A percentile compares a stretch with the other conserved stretches of the same genome.
These are phyloP conservation scores for Cymodocea nodosa DNA, from an alignment of 116 monocot species.

Conservation along the genomic window DNA sequence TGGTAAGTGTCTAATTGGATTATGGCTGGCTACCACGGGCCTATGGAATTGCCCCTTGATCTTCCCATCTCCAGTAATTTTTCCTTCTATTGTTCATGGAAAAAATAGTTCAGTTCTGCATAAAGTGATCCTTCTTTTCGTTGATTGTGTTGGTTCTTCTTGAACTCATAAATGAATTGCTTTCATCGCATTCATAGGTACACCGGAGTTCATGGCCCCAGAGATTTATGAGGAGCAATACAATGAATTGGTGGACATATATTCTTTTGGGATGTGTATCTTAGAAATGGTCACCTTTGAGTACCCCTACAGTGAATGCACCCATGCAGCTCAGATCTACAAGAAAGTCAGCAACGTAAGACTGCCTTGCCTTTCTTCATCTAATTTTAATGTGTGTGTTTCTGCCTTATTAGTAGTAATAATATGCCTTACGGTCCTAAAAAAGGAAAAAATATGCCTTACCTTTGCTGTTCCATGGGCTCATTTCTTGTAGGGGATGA, in stretches of 20 bases:
- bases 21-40: background rate
- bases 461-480: slow-evolving; percentile 52
- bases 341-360: slow-evolving; percentile 61
- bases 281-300: slow-evolving; percentile 83
- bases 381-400: background rate
- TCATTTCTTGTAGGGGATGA: slow-evolving; percentile 39
- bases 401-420: slow-evolving; percentile 6
- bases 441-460: slow-evolving; percentile 41
- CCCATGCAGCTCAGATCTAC: slow-evolving; percentile 59
- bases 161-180: background rate
- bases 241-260: slow-evolving; percentile 79
- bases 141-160: background rate
- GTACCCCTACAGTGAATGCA: slow-evolving; percentile 81
- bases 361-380: background rate
- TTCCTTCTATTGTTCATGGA: background rate
- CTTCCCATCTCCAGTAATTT: too few species aligned
- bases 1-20: slow-evolving; percentile 13
- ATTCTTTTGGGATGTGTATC: slow-evolving; percentile 95
- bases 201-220: slow-evolving; percentile 87
- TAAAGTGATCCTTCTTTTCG: background rate
- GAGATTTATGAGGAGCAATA: slow-evolving; percentile 79
- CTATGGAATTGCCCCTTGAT: too few species aligned
- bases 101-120: background rate
- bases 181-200: slow-evolving; percentile 25
- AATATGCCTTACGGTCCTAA: slow-evolving; percentile 47